A percentile compares a stretch with the other conserved stretches of the same genome.
phyloP scores from a whole-genome alignment of 225 moss, liverwort and hornwort species.

The Neckera pumila region DNA sequence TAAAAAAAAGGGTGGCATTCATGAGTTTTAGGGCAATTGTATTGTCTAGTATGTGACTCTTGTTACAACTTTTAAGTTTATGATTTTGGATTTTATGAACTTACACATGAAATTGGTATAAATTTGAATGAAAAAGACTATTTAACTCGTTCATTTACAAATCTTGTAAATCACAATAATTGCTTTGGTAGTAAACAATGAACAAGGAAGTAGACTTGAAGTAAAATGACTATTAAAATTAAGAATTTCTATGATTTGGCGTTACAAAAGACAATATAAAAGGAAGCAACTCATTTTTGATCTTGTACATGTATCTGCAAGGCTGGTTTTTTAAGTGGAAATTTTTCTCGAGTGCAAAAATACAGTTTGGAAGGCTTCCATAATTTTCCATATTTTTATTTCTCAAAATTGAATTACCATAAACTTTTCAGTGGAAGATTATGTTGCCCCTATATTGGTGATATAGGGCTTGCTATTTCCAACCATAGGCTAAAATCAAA shows the following conservation, averaged over 20 bases:
- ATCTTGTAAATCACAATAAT: neutral
- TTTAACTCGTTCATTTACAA: neutral
- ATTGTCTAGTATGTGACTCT: neutral
- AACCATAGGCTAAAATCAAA: too few species aligned
- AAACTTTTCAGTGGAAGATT: too few species aligned
- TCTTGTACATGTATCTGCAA: too few species aligned
- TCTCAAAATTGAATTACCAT: too few species aligned
- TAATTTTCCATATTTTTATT: too few species aligned
- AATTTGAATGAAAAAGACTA: neutral
- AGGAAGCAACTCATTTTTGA: too few species aligned
- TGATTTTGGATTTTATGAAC: neutral
- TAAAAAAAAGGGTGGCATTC: neutral
- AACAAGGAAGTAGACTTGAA: neutral
- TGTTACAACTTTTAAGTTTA: neutral
- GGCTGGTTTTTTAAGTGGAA: too few species aligned
- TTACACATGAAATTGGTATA: neutral
- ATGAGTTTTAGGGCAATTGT: neutral
- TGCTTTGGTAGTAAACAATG: neutral
- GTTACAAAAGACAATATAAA: neutral
- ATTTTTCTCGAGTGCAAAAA: too few species aligned
- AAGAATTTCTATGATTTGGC: neutral
- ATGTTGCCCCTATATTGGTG: too few species aligned
- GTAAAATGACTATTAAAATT: neutral
- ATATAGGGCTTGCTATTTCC: too few species aligned
- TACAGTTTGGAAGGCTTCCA: too few species aligned